Conservation (phyloP, 2,329 filamentous ascomycete genomes). For the Cercospora sojina region DNA sequence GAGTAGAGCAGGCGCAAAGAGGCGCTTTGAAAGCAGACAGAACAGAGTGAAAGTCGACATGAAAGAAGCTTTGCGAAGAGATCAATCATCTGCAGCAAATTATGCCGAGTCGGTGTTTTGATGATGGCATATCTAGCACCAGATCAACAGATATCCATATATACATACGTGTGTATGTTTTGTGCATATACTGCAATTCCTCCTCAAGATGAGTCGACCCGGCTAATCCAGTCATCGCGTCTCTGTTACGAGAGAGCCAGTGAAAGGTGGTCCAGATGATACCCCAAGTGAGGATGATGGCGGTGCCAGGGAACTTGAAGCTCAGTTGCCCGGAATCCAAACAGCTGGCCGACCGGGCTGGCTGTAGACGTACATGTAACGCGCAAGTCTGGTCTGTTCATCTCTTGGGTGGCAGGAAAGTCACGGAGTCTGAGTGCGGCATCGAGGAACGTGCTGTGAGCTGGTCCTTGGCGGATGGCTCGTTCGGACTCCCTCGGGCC, state of each 20-base stretch:
- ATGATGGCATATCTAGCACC: neutral
- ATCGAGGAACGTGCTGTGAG: neutral
- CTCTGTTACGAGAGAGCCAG: too few species aligned
- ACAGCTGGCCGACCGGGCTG: neutral
- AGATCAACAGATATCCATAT: neutral
- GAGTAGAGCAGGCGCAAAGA: neutral
- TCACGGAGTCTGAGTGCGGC: neutral
- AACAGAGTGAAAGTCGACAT: neutral
- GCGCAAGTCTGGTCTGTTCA: neutral
- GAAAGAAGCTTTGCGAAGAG: neutral
- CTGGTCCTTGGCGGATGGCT: neutral
- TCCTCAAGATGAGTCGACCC: too few species aligned
- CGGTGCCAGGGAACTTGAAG: too few species aligned
- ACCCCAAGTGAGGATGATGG: too few species aligned
- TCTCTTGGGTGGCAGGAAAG: neutral
- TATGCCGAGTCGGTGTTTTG: neutral
- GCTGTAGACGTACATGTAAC: neutral
- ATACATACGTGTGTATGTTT: neutral
- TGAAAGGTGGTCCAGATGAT: too few species aligned
- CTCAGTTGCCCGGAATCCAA: too few species aligned
- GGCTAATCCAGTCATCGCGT: too few species aligned
- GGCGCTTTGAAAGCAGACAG: neutral
- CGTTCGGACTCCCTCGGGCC: neutral
- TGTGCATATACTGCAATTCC: too few species aligned
- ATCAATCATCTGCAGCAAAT: neutral